Base-by-base conservation (phyloP, 768 basidiomycete genomes). In the Leccinum longicurvipes region DNA sequence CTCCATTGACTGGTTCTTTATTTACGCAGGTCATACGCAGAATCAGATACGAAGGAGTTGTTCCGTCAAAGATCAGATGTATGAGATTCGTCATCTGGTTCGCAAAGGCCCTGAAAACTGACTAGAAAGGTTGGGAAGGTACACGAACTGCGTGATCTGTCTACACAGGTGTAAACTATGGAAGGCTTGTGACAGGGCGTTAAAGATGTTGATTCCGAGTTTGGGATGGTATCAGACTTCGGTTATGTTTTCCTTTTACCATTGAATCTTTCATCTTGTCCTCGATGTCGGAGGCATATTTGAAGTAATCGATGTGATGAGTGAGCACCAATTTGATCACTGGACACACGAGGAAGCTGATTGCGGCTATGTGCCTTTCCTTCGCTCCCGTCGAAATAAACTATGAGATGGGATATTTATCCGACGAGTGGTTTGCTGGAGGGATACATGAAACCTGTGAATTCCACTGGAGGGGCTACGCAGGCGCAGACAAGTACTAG, bases 381-480 rank as follows among this genome's bases (percentile, higher is more conserved):
- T 14, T 64, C 8, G 61, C 61, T 6, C 39, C 34, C 8, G 31
- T 56, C n/a, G 57, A 53, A 10, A 25, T 61, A n/a, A 39, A n/a
- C 12, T 55, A 59, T 4, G 3, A 28, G 23, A 50, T 63, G 27
- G 63, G 61, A 36, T 60, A 53, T 10, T 29, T 64, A 21, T 19
- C n/a, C 4, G 57, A 61, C 41, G 42, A 34, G n/a, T 64, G 49
- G 60, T 51, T 59, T 7, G 55, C 55, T 23, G 44, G 60, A 1
- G 60, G 57, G 19, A 56, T 64, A 47, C 51, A 53, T 39, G 47
- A 24, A 14, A 60, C 60, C 2, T 64, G 59, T 28, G 60, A 60
- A 4, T 53, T 64, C 11, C 60, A 57, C 24, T 39, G 57, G 48
- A 53, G 29, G 0, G 44, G 36, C 5, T 57, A 52, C 23, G 10